These are phyloP conservation scores for Saccharomycopsis olivae DNA, from an alignment of 805 yeast species.

Conservation along the genomic window DNA sequence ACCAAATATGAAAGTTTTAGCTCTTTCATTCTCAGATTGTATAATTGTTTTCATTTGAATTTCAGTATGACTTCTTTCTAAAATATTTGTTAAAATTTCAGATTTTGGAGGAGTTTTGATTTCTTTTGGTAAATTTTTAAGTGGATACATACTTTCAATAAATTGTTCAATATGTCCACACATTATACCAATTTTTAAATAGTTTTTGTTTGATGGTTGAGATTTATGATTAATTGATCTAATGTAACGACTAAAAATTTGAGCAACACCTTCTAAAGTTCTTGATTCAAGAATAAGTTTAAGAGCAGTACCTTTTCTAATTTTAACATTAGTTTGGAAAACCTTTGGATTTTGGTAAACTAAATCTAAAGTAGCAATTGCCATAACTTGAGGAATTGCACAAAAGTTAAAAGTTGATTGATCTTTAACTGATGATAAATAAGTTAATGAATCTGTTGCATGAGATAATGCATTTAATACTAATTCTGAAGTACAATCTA, in stretches of 20 bases:
- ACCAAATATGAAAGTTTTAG: conserved; percentile 3
- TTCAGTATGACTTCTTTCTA: conserved; percentile 34
- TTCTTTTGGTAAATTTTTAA: conserved; percentile 37
- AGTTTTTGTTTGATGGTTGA: conserved; percentile 75
- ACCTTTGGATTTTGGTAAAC: conserved; percentile 75
- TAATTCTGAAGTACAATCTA: conserved; percentile 71
- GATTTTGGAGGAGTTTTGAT: conserved; percentile 27
- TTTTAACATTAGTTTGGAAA: conserved; percentile 65
- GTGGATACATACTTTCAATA: conserved; percentile 68
- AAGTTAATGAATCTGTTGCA: conserved; percentile 64
- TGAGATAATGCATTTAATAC: conserved; percentile 72
- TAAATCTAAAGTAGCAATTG: conserved; percentile 84
- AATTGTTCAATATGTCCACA: conserved; percentile 87
- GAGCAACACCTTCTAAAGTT: conserved; percentile 63
- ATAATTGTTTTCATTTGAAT: conserved; percentile 7
- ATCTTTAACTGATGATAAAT: conserved; percentile 67
- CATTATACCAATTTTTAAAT: conserved; percentile 68
- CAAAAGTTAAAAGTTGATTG: conserved; percentile 82
- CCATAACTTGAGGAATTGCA: conserved; percentile 98
- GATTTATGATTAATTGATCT: conserved; percentile 71
- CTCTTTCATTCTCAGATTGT: conserved; percentile 10
- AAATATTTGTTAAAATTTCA: conserved; percentile 29
- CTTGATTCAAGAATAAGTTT: conserved; percentile 62
- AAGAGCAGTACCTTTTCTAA: conserved; percentile 83
- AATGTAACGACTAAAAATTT: conserved; percentile 66